phyloP scores from a whole-genome alignment of 2,329 filamentous ascomycete genomes.

The Alternaria burnsii region DNA sequence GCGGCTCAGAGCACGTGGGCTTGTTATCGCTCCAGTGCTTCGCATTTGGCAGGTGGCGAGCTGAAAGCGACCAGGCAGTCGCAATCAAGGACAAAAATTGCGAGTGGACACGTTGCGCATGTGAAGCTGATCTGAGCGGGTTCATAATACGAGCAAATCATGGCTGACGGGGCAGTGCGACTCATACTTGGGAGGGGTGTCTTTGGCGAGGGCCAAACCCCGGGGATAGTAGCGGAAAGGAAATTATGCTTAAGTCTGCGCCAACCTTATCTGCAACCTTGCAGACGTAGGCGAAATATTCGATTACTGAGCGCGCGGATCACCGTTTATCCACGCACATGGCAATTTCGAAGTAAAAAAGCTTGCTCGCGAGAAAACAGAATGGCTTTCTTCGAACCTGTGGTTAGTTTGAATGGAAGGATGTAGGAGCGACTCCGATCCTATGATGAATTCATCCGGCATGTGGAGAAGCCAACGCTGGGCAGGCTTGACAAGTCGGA shows the following conservation, averaged over 20 bases:
- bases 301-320: slow-evolving; percentile 23
- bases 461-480: slow-evolving; percentile 22
- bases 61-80: background rate
- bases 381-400: background rate
- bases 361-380: background rate
- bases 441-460: slow-evolving; percentile 4
- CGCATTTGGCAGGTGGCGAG: background rate
- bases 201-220: slow-evolving; percentile 25
- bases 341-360: background rate
- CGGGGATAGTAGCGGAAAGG: slow-evolving; percentile 37
- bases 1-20: slow-evolving; percentile 7
- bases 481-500: slow-evolving; percentile 27
- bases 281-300: slow-evolving; percentile 38
- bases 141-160: slow-evolving; percentile 10
- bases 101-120: slow-evolving; percentile 6
- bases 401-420: background rate
- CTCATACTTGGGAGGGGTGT: slow-evolving; percentile 10
- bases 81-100: background rate
- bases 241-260: slow-evolving; percentile 50
- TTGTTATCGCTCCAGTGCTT: background rate
- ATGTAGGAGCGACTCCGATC: background rate
- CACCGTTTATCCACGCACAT: background rate
- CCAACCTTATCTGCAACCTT: slow-evolving; percentile 48
- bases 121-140: background rate
- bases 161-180: slow-evolving; percentile 6